These are phyloP conservation scores for Yamadazyma taylorii DNA, from an alignment of 1,139 yeast species.

Conservation along the genomic window DNA sequence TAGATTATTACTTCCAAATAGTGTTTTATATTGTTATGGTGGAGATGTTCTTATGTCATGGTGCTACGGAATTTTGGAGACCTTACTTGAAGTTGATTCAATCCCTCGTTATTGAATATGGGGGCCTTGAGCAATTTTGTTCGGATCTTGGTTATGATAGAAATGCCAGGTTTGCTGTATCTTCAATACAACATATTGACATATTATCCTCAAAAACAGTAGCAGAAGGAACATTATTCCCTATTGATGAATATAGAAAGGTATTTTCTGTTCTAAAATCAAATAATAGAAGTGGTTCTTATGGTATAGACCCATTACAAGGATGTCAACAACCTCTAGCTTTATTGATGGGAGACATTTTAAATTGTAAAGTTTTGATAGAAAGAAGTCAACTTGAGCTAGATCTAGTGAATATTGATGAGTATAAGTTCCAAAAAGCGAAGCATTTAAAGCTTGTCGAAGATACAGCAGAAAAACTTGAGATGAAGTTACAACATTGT, in stretches of 20 bases:
- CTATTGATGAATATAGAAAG: slow-evolving; percentile 16
- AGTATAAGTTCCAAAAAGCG: not conserved
- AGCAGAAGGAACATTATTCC: slow-evolving; percentile 18
- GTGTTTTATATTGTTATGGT: slow-evolving; percentile 24
- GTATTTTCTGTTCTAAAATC: slow-evolving; percentile 10
- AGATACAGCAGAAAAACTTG: not conserved
- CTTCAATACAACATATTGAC: slow-evolving; percentile 25
- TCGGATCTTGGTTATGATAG: slow-evolving; percentile 18
- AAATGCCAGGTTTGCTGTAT: slow-evolving; percentile 20
- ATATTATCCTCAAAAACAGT: slow-evolving; percentile 19
- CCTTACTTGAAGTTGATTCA: slow-evolving; percentile 26
- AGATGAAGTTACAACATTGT: not conserved
- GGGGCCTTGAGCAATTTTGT: slow-evolving; percentile 43
- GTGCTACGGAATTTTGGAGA: slow-evolving; percentile 42
- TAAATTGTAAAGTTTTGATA: slow-evolving; percentile 15
- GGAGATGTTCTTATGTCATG: slow-evolving; percentile 34
- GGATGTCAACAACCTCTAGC: slow-evolving; percentile 23
- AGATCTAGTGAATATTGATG: not conserved
- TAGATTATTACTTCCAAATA: slow-evolving; percentile 17
- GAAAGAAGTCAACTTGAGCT: not conserved
- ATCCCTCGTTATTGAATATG: slow-evolving; percentile 40
- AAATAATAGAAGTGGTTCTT: slow-evolving; percentile 7
- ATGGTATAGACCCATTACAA: slow-evolving; percentile 25
- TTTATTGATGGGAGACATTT: slow-evolving; percentile 20
- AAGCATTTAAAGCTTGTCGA: not conserved